Percentiles rank a stretch among this genome's conserved stretches.
These are phyloP conservation scores for Entomortierella lignicola DNA, from an alignment of 192 early-diverging fungal species.

Conservation along the genomic window DNA sequence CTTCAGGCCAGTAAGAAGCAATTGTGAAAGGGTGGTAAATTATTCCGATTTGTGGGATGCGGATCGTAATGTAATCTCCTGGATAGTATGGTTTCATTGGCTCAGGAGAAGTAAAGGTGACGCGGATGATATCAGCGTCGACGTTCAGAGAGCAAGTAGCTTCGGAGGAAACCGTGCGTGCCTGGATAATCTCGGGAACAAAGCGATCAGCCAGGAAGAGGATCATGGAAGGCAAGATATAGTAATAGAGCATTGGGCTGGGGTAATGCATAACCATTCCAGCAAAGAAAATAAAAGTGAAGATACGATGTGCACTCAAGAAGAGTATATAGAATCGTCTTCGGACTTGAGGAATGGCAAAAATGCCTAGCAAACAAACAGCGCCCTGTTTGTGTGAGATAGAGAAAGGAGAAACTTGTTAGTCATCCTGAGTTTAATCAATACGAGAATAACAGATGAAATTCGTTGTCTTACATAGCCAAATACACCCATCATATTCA, in stretches of 20 bases:
- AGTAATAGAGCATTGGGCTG: constrained; percentile 49
- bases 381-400: constrained; percentile 24
- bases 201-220: constrained; percentile 53
- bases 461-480: constrained; percentile 30
- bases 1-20: constrained; percentile 53
- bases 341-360: constrained; percentile 39
- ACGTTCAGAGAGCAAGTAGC: constrained; percentile 40
- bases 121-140: constrained; percentile 45
- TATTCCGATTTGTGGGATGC: constrained; percentile 36
- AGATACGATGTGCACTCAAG: constrained; percentile 45
- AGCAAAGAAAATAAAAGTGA: constrained; percentile 42
- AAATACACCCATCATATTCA: constrained; percentile 55
- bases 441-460: neutral
- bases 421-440: neutral
- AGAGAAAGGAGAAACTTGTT: neutral
- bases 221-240: constrained; percentile 42
- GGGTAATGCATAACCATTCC: constrained; percentile 49
- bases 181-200: constrained; percentile 47
- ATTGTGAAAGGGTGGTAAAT: constrained; percentile 53
- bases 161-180: constrained; percentile 40
- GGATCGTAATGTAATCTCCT: constrained; percentile 45
- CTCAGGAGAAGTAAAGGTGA: constrained; percentile 46
- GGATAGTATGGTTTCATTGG: constrained; percentile 55
- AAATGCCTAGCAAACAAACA: constrained; percentile 41
- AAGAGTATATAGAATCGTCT: constrained; percentile 49